Base-by-base conservation (phyloP, 2,329 filamentous ascomycete species). In the Microthyrium microscopicum region DNA sequence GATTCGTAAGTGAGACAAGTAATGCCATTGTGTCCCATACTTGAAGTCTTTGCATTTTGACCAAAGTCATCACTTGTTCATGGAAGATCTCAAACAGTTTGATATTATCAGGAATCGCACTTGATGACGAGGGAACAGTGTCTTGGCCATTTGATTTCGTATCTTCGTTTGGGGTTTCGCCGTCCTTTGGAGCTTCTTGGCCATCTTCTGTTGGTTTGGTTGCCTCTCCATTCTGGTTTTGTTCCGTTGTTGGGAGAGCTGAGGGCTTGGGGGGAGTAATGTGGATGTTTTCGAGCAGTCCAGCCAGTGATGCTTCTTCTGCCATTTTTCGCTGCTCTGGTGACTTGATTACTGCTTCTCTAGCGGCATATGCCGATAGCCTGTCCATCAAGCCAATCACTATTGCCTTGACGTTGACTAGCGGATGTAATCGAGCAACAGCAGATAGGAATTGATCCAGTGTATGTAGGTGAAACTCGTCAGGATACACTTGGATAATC, bases 351-450 rank as follows among this genome's bases (percentile, higher is more conserved):
- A 81, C 71, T 3, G 81, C 70, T 55, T 95, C 87, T 36, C 85
- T 70, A 46, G 89, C 78, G n/a, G 89, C 87, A 54, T 93, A 98
- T 35, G 84, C 77, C 5, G 89, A 94, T 20, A 98, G 59, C 25
- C 89, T 74, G 50, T 98, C 87, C 91, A 98, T 98, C 39, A 98
- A 64, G 18, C 87, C 89, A 50, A 95, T 94, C 7, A 98, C 87
- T 37, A 98, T 98, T 29, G 81, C 80, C 60, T 98, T 98, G 58
- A 98, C 76, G 45, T 98, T 93, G 47, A 98, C 89, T 49, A 95
- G 82, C 0, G 87, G 89, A 48, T 98, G 94, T 24, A 98, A 65
- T 37, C 87, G 70, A 11, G 87, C 83, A 21, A 93, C 92, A 5
- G 89, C 89, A 6, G 79, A 89, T 21, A 98, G 72, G 53, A 98